Percentiles rank a stretch among this genome's conserved stretches.
These are phyloP conservation scores for Ophiostoma himal-ulmi DNA, from an alignment of 2,329 filamentous ascomycete species.

Conservation along the genomic window DNA sequence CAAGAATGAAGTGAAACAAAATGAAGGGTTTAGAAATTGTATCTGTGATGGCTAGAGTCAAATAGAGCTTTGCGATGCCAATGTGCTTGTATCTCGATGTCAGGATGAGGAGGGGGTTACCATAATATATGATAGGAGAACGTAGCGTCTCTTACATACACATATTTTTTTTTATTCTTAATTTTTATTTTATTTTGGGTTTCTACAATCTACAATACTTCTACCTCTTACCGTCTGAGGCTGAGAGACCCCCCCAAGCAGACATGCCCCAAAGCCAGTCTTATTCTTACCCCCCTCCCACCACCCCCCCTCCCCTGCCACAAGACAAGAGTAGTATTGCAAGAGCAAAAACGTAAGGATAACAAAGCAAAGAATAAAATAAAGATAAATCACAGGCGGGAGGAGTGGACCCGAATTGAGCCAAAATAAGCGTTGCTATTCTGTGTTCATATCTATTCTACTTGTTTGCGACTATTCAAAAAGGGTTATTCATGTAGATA, in stretches of 20 bases:
- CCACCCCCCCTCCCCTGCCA: neutral
- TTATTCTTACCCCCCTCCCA: neutral
- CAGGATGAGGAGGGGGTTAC: neutral
- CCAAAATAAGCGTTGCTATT: neutral
- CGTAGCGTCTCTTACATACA: neutral
- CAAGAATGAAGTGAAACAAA: neutral
- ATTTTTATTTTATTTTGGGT: neutral
- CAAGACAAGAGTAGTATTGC: neutral
- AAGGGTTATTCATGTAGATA: neutral
- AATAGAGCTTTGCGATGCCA: neutral
- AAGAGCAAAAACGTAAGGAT: neutral
- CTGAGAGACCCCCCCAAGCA: neutral
- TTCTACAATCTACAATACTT: neutral
- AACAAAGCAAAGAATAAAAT: neutral
- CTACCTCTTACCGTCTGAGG: neutral
- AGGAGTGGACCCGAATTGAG: neutral
- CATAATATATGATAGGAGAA: neutral
- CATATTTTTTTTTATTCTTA: neutral
- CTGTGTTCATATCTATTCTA: neutral
- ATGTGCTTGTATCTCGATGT: neutral
- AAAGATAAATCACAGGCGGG: too few relatives aligned
- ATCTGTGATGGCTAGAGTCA: neutral
- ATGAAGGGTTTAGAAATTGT: neutral
- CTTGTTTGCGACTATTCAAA: neutral
- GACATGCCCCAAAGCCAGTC: neutral